Percentiles rank a stretch among this genome's conserved stretches.
Evolutionary conservation across 371 early-diverging fungal genomes (phyloP).

Genomic region (Cokeromyces recurvatus): DNA sequence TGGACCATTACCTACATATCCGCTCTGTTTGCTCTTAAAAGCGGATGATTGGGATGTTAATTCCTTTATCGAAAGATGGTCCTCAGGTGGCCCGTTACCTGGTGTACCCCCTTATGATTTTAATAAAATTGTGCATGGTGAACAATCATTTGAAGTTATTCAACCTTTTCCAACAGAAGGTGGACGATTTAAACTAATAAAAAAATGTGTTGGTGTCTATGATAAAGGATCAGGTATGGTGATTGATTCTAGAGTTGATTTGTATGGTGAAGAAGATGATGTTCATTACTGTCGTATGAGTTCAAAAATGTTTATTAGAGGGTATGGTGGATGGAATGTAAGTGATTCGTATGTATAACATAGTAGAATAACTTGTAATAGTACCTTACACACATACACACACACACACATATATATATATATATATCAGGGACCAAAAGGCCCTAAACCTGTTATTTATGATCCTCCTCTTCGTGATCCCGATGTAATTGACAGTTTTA

Average conservation of each 20-base stretch:
- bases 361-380: too few relatives aligned
- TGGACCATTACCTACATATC: constrained; percentile 69
- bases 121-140: constrained; percentile 70
- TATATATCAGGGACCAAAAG: constrained; percentile 37
- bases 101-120: constrained; percentile 66
- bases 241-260: constrained; percentile 47
- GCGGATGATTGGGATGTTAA: constrained; percentile 56
- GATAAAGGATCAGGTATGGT: constrained; percentile 70
- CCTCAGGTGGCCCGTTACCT: constrained; percentile 33
- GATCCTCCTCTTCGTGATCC: constrained; percentile 48
- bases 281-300: constrained; percentile 46
- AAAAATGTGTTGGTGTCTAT: constrained; percentile 47
- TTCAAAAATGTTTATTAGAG: constrained; percentile 47
- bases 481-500: constrained; percentile 40
- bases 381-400: too few relatives aligned
- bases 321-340: constrained; percentile 56
- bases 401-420: too few relatives aligned
- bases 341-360: neutral
- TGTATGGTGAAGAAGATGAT: constrained; percentile 51
- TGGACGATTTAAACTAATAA: constrained; percentile 40
- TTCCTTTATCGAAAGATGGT: constrained; percentile 42
- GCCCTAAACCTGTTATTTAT: constrained; percentile 32
- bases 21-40: constrained; percentile 56
- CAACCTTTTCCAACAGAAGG: constrained; percentile 58
- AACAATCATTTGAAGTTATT: constrained; percentile 60